Evolutionary conservation across 2,329 filamentous ascomycete genomes (phyloP).

Genomic region (Gliomastix tumulicola): DNA sequence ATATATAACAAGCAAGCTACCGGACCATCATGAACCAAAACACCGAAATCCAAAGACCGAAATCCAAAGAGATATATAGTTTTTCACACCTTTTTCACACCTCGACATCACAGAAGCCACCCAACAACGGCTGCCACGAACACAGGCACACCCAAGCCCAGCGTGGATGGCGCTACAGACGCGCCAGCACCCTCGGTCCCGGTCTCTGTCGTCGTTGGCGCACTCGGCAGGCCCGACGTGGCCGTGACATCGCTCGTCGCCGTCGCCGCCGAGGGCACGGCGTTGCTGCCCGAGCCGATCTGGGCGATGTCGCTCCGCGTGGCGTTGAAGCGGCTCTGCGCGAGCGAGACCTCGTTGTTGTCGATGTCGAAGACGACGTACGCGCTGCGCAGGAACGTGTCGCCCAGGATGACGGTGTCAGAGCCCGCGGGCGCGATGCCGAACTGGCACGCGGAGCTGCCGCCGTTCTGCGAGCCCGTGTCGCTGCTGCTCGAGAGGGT

Average conservation of each 20-base stretch:
- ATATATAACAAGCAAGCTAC: no score
- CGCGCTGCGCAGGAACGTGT: conserved; percentile 68
- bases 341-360: conserved; percentile 65
- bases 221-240: conserved; percentile 28
- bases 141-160: no score
- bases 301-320: conserved; percentile 39
- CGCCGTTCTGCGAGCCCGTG: conserved; percentile 27
- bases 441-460: conserved; percentile 53
- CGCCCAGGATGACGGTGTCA: conserved; percentile 58
- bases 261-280: conserved; percentile 47
- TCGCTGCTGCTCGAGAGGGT: conserved; percentile 17
- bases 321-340: conserved; percentile 57
- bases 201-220: neutral
- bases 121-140: no score
- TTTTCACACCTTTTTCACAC: no score
- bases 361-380: conserved; percentile 71
- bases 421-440: conserved; percentile 51
- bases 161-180: no score
- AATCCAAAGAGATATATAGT: no score
- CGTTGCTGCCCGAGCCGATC: conserved; percentile 39
- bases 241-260: conserved; percentile 43
- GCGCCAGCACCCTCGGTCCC: neutral
- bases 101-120: no score
- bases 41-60: no score
- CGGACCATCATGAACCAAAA: no score